Evolutionary conservation across 2,329 filamentous ascomycete species (phyloP), one percentile per base, ranked within the genome.

Genomic region (Samsoniella hepiali): DNA sequence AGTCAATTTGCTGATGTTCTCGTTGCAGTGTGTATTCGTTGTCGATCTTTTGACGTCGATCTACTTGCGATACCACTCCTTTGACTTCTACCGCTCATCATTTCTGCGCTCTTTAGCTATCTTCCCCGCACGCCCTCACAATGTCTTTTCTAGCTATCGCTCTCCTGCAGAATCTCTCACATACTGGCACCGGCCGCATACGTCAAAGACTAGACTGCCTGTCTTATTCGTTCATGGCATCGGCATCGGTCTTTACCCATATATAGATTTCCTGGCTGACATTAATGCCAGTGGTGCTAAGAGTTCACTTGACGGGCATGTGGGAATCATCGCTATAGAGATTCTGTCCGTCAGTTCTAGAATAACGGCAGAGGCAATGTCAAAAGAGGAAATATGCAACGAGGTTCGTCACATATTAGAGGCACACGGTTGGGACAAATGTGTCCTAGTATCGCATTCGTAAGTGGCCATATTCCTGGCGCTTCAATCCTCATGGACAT

Each of bases 161-260:
- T 85, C 83, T 2, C 77, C 80, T 8, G 79, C 78, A 0, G 74
- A 78, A 50, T 72, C 77, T 15, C 72, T 85, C 3, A 81, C 80
- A 44, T 88, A 88, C 74, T 88, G 85, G 84, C 77, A 85, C 67
- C 80, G 82, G 32, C 81, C 81, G 10, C 86, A 89, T 66, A 87
- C 80, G 0, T 86, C 86, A 2, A 81, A 79, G 62, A 82, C 78
- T 1, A 78, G 79, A 49, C 76, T 84, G 3, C 86, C 86, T 0
- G 71, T 89, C 15, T 72, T 89, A 6, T 88, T 87, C 70, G 80
- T 89, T 34, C 86, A 89, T 67, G 86, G 87, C 36, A 87, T 88
- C 62, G 84, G 85, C 72, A 53, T 73, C 36, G 72, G 72, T 2
- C 67, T 88, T 3, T 81, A 84, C 66, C 81, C 84, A 0, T 86